phyloP scores from a whole-genome alignment of 176 grass and related monocot species.

The Aegilops umbellulata region DNA sequence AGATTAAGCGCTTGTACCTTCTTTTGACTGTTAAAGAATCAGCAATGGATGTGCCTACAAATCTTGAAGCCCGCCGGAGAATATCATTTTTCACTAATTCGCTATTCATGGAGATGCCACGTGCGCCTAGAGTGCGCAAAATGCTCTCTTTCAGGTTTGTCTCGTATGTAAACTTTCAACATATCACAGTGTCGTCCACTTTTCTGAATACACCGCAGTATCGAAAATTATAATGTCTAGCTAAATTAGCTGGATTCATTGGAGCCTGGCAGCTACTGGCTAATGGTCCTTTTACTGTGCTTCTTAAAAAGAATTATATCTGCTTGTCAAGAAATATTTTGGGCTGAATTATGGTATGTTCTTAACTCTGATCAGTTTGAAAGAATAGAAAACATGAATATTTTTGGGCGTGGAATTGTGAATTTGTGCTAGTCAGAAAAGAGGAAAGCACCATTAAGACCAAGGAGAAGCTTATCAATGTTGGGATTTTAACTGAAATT shows the following conservation, averaged over 20 bases:
- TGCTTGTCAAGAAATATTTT: background rate
- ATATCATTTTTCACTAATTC: slow-evolving; percentile 99
- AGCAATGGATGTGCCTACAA: slow-evolving; percentile 87
- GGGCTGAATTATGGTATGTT: slow-evolving; percentile 1
- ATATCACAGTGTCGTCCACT: background rate
- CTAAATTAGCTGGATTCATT: background rate
- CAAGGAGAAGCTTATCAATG: background rate
- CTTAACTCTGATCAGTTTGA: background rate
- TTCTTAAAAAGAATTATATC: background rate
- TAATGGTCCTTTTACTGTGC: slow-evolving; percentile 13
- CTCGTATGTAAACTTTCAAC: slow-evolving; percentile 9
- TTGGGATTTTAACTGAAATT: background rate
- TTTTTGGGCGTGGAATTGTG: background rate
- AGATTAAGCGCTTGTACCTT: slow-evolving; percentile 87
- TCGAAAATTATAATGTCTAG: background rate
- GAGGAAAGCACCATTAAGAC: background rate
- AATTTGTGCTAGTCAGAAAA: background rate
- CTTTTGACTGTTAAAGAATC: slow-evolving; percentile 98
- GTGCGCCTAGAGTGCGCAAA: slow-evolving; percentile 87
- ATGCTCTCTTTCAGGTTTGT: slow-evolving; percentile 98
- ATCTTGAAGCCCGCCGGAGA: slow-evolving; percentile 92
- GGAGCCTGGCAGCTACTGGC: background rate
- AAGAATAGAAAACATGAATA: slow-evolving; percentile 10
- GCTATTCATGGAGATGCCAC: slow-evolving; percentile 97
- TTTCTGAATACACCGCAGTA: slow-evolving; percentile 2